phyloP scores from a whole-genome alignment of 139 green algal genomes.

The Diplosphaera chodatii region DNA sequence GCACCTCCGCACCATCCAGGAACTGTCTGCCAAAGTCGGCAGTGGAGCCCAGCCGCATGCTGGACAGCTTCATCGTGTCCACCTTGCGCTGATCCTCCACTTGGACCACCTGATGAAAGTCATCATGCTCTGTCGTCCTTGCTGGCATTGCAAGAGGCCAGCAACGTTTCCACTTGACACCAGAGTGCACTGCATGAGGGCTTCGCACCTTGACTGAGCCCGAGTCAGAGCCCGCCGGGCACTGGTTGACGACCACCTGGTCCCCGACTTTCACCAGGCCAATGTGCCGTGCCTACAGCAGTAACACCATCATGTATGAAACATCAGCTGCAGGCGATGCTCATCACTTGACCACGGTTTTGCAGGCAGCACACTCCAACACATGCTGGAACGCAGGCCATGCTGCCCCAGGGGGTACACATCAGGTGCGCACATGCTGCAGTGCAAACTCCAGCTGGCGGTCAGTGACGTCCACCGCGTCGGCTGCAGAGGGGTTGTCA shows the following conservation, averaged over 20 bases:
- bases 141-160: too few species aligned
- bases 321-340: too few species aligned
- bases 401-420: too few species aligned
- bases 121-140: too few species aligned
- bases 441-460: constrained; percentile 14
- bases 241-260: background rate
- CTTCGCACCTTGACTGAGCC: background rate
- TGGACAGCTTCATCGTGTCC: background rate
- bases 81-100: background rate
- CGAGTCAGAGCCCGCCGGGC: background rate
- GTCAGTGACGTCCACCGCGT: constrained; percentile 17
- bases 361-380: too few species aligned
- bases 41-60: background rate
- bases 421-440: constrained; percentile 1
- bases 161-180: background rate
- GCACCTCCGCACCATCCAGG: background rate
- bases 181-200: too few species aligned
- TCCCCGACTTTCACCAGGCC: constrained; percentile 35
- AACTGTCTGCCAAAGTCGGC: background rate
- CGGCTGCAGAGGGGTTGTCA: constrained; percentile 22
- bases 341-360: too few species aligned
- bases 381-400: background rate
- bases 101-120: background rate
- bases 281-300: constrained; percentile 19
- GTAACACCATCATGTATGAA: background rate